phyloP scores from a whole-genome alignment of 2,329 filamentous ascomycete genomes.

The Ploettnerulaceae sp. region DNA sequence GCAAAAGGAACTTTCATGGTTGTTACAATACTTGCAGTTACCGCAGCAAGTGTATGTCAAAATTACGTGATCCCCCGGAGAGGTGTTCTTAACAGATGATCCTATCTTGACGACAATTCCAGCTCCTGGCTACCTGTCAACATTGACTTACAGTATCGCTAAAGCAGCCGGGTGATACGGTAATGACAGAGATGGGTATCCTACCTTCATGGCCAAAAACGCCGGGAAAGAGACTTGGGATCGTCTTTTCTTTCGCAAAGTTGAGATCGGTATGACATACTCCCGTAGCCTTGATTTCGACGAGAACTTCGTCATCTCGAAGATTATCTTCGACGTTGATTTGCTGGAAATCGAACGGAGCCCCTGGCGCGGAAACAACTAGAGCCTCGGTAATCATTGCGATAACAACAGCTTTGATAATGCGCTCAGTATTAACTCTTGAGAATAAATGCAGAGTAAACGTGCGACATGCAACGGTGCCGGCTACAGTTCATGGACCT shows the following conservation, averaged over 20 bases:
- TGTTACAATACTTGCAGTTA: conserved; percentile 31
- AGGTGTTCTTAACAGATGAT: conserved; percentile 11
- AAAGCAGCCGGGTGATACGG: too few relatives aligned
- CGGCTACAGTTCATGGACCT: not conserved
- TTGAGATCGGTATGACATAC: conserved; percentile 31
- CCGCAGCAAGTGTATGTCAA: conserved; percentile 36
- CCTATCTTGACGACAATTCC: conserved; percentile 21
- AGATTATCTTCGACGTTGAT: conserved; percentile 21
- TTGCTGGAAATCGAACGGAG: conserved; percentile 29
- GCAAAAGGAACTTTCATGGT: conserved; percentile 32
- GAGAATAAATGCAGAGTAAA: not conserved
- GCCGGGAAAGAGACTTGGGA: conserved; percentile 26
- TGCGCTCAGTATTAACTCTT: not conserved
- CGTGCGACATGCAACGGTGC: not conserved
- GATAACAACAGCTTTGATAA: too few relatives aligned
- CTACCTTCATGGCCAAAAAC: conserved; percentile 33
- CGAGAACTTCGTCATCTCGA: conserved; percentile 31
- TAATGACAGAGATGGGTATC: too few relatives aligned
- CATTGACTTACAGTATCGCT: too few relatives aligned
- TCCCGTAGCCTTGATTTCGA: conserved; percentile 36
- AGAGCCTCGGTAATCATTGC: conserved; percentile 14
- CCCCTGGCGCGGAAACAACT: conserved; percentile 11
- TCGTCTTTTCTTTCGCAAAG: conserved; percentile 15
- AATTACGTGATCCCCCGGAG: conserved; percentile 31
- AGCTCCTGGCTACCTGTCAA: conserved; percentile 16